Evolutionary conservation across 2,329 filamentous ascomycete genomes (phyloP).

Genomic region (Lachnellula occidentalis): DNA sequence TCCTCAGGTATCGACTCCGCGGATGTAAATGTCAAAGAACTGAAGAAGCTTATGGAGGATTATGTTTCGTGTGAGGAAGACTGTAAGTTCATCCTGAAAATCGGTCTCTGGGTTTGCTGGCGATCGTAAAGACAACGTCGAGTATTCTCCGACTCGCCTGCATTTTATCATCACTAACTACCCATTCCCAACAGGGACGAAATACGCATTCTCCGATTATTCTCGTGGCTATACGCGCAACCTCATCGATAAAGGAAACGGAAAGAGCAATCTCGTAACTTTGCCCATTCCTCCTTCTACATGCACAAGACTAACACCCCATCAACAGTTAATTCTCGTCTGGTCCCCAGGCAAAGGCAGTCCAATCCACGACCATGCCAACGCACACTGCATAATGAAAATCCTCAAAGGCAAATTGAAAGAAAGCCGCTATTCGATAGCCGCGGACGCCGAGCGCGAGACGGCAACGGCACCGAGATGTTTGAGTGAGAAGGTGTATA

Average conservation of each 20-base stretch:
- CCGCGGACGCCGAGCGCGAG: slow-evolving; percentile 38
- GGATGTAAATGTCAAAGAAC: slow-evolving; percentile 69
- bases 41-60: slow-evolving; percentile 66
- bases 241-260: slow-evolving; percentile 84
- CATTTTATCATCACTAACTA: background rate
- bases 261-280: slow-evolving; percentile 49
- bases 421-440: slow-evolving; percentile 78
- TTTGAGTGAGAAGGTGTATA: slow-evolving; percentile 62
- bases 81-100: slow-evolving; percentile 32
- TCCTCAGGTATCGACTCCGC: slow-evolving; percentile 77
- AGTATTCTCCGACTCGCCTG: background rate
- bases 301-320: background rate
- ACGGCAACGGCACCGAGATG: slow-evolving; percentile 50
- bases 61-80: slow-evolving; percentile 65
- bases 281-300: background rate
- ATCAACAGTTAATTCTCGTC: slow-evolving; percentile 76
- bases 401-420: slow-evolving; percentile 68
- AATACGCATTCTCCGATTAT: slow-evolving; percentile 68
- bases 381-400: slow-evolving; percentile 92
- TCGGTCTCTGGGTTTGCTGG: no score
- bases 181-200: slow-evolving; percentile 60
- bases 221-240: slow-evolving; percentile 77
- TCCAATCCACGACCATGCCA: slow-evolving; percentile 82
- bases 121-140: no score
- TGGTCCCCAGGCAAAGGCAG: slow-evolving; percentile 82